Evolutionary conservation across 192 early-diverging fungal species (phyloP), one percentile per base, ranked within the genome.

Genomic region (Coemansia sp.): DNA sequence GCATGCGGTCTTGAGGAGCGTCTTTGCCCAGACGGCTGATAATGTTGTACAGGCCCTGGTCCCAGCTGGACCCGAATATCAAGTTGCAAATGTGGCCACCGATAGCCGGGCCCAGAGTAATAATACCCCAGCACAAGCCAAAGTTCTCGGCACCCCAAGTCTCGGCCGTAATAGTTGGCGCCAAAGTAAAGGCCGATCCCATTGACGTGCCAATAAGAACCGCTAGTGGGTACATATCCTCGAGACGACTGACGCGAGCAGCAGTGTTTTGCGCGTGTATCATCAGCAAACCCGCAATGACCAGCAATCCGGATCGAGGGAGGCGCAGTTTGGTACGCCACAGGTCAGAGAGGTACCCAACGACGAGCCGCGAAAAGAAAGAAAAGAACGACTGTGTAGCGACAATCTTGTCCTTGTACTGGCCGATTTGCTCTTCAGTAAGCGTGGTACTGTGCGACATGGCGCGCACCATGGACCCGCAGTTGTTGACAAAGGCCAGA

Each of bases 31-130:
- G 21, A 7, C 75, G 43, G 0, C 53, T 53, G 40, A 63, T 67
- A 28, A 79, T 76, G 7, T 64, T 62, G 17, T 19, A 47, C 63
- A 69, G 42, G 23, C 69, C 77, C 7, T 81, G 73, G 26, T 91
- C 89, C 68, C 85, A 88, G 40, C 82, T 78, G 35, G 72, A 77
- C 8, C 89, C 89, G 66, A 89, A 89, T 10, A 89, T 63, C 52
- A 89, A 52, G 64, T 88, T 89, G 69, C 86, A 89, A 9, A 87
- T 28, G 33, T 89, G 89, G 3, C 87, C 88, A 47, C 89, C 89
- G 8, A 91, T 49, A 3, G 89, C 88, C 1, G 85, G 82, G 40
- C 84, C 86, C 64, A 88, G 71, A 30, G 85, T 85, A 30, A 88
- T 82, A 57, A 85, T 73, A 39, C 88, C 87, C 88, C 88, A 89